phyloP scores from a whole-genome alignment of 306 rosid species.

The Vigna unguiculata region DNA sequence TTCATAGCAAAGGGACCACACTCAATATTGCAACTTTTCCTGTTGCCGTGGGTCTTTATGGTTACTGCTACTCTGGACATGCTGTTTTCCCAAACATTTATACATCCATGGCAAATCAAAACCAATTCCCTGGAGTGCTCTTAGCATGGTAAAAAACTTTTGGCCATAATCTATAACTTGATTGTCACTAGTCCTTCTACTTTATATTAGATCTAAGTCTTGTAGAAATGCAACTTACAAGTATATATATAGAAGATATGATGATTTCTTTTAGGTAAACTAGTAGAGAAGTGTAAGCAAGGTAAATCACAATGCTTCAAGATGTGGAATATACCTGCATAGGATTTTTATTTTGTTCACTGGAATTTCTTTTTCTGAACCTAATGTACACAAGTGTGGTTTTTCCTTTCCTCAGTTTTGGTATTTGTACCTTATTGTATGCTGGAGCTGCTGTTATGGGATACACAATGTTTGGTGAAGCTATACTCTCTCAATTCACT shows the following conservation, averaged over 20 bases:
- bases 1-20: constrained; percentile 70
- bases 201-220: constrained; percentile 26
- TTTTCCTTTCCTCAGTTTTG: constrained; percentile 60
- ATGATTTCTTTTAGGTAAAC: constrained; percentile 15
- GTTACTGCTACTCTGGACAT: constrained; percentile 97
- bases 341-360: not conserved
- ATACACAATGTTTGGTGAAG: constrained; percentile 94
- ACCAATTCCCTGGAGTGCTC: constrained; percentile 77
- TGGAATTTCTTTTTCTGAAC: not conserved
- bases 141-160: constrained; percentile 68
- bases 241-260: constrained; percentile 12
- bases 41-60: constrained; percentile 95
- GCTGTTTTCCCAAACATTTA: constrained; percentile 97
- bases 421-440: constrained; percentile 72
- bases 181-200: constrained; percentile 20
- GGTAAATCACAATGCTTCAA: not conserved
- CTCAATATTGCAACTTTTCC: constrained; percentile 82
- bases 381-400: constrained; percentile 31
- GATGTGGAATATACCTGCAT: not conserved
- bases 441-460: constrained; percentile 94
- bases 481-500: constrained; percentile 82
- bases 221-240: constrained; percentile 6
- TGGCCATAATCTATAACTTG: not conserved
- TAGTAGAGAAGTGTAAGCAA: not conserved
- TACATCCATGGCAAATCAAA: constrained; percentile 83